phyloP scores from a whole-genome alignment of 2,329 filamentous ascomycete genomes.

The Botrytis pseudocinerea region DNA sequence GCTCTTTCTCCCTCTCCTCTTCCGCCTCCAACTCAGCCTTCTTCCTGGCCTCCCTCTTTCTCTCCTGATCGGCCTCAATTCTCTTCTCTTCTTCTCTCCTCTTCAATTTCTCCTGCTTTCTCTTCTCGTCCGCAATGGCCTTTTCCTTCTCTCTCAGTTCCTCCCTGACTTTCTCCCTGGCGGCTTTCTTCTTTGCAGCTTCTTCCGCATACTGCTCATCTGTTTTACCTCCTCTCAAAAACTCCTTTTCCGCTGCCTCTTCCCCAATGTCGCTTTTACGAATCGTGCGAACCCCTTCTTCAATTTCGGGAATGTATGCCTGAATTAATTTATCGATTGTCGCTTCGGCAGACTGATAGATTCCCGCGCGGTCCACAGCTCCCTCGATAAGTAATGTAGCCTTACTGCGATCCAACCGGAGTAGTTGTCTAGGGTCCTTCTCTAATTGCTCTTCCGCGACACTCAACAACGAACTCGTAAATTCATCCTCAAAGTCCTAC shows the following conservation, averaged over 20 bases:
- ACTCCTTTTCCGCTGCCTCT: conserved; percentile 66
- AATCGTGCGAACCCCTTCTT: conserved; percentile 67
- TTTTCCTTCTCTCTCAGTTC: conserved; percentile 59
- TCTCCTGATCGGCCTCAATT: conserved; percentile 48
- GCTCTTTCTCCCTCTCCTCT: conserved; percentile 31
- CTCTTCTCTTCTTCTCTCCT: conserved; percentile 53
- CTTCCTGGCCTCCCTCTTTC: conserved; percentile 41
- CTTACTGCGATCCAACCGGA: conserved; percentile 72
- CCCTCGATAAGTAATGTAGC: conserved; percentile 76
- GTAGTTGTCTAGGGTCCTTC: conserved; percentile 67
- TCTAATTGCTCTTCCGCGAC: conserved; percentile 75
- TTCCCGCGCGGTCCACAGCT: conserved; percentile 71
- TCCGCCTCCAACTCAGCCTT: conserved; percentile 37
- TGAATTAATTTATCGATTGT: conserved; percentile 70
- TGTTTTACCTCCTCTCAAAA: conserved; percentile 65
- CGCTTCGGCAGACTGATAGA: conserved; percentile 70
- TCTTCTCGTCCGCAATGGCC: conserved; percentile 62
- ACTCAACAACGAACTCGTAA: conserved; percentile 66
- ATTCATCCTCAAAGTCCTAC: conserved; percentile 68
- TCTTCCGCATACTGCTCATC: conserved; percentile 73
- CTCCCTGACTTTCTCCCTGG: conserved; percentile 62
- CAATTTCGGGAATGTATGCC: conserved; percentile 60
- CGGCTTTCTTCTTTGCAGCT: conserved; percentile 58
- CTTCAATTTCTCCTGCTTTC: conserved; percentile 53
- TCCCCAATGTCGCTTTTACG: conserved; percentile 68